These are phyloP conservation scores for Naganishia onofrii DNA, from an alignment of 768 basidiomycete genomes.

Conservation along the genomic window DNA sequence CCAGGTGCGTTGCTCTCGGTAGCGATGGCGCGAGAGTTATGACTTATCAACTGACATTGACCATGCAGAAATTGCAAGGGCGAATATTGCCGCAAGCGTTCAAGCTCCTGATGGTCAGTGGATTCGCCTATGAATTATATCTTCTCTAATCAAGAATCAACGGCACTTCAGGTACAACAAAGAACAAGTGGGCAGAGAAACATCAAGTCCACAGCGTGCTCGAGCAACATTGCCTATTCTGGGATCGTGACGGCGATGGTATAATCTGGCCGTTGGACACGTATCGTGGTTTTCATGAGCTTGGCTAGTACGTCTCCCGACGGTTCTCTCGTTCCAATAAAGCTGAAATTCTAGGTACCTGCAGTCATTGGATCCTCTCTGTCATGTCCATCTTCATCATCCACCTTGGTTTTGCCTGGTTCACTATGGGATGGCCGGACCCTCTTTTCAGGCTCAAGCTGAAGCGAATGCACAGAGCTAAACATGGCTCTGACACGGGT, in stretches of 20 bases:
- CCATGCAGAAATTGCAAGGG: neutral
- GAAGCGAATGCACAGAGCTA: conserved; percentile 51
- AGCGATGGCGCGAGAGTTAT: neutral
- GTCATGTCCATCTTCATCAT: conserved; percentile 36
- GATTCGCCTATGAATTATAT: neutral
- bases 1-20: neutral
- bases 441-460: conserved; percentile 54
- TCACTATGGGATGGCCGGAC: conserved; percentile 53
- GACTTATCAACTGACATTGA: neutral
- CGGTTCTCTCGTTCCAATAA: too few relatives aligned
- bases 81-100: conserved; percentile 12
- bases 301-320: conserved; percentile 55
- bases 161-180: neutral
- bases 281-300: conserved; percentile 54
- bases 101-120: conserved; percentile 18
- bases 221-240: conserved; percentile 56
- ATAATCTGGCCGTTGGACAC: conserved; percentile 58
- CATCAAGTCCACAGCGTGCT: conserved; percentile 46
- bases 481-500: conserved; percentile 58
- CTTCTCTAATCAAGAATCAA: neutral
- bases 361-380: neutral
- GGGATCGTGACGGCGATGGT: conserved; percentile 55
- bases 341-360: neutral
- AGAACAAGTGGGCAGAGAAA: conserved; percentile 16
- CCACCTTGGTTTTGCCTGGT: conserved; percentile 52